Evolutionary conservation across 352 stramenopile genomes (phyloP).

Genomic region (Pythium graminicola): DNA sequence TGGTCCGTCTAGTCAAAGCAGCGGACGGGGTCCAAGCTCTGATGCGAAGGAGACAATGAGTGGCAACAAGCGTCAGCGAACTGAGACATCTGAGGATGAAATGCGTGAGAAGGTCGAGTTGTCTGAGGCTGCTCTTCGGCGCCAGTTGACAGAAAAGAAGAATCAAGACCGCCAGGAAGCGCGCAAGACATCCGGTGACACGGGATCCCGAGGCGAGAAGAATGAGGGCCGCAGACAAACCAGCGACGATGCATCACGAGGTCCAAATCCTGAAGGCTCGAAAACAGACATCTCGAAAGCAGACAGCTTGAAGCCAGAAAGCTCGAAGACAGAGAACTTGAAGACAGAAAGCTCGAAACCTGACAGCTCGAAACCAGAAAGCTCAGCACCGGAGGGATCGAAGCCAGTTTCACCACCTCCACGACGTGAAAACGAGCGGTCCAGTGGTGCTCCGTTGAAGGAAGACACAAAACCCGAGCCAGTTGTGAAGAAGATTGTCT

Average conservation of each 20-base stretch:
- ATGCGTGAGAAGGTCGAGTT: slow-evolving; percentile 24
- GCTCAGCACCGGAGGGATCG: background rate
- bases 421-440: slow-evolving; percentile 9
- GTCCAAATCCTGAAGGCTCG: too few species aligned
- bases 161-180: slow-evolving; percentile 23
- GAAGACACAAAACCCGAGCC: slow-evolving; percentile 17
- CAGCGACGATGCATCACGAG: background rate
- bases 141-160: slow-evolving; percentile 64
- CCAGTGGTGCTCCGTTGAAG: background rate
- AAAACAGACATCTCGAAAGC: too few species aligned
- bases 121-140: slow-evolving; percentile 35
- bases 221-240: slow-evolving; percentile 5
- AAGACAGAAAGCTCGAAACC: too few species aligned
- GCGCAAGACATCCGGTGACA: slow-evolving; percentile 2
- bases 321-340: too few species aligned
- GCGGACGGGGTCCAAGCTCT: slow-evolving; percentile 9
- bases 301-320: too few species aligned
- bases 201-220: background rate
- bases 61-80: slow-evolving; percentile 43
- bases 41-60: slow-evolving; percentile 16
- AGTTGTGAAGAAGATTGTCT: slow-evolving; percentile 64
- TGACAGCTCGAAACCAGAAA: too few species aligned
- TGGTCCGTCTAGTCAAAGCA: slow-evolving; percentile 4
- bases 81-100: slow-evolving; percentile 47
- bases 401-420: slow-evolving; percentile 4